These are phyloP conservation scores for Petunia secreta DNA, from an alignment of 257 asterid genomes.

Conservation along the genomic window DNA sequence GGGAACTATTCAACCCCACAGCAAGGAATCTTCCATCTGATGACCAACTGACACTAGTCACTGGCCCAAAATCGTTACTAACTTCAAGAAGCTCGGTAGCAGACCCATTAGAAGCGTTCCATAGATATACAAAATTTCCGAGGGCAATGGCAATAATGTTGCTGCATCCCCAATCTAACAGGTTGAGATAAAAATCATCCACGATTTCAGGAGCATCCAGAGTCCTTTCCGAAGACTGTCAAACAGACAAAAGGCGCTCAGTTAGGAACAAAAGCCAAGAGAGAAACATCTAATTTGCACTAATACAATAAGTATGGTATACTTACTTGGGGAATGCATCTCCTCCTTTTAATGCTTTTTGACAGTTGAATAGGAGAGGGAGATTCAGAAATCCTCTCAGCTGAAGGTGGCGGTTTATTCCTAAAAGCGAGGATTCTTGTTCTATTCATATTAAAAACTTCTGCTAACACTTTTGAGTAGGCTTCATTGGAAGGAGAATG, in stretches of 20 bases:
- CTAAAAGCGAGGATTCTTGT: conserved; percentile 85
- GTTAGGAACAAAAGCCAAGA: not conserved
- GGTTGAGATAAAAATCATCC: conserved; percentile 88
- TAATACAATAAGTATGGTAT: not conserved
- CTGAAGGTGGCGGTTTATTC: conserved; percentile 76
- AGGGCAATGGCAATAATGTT: conserved; percentile 89
- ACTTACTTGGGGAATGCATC: conserved; percentile 85
- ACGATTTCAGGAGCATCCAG: conserved; percentile 88
- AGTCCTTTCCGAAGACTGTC: conserved; percentile 90
- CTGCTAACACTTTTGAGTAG: conserved; percentile 78
- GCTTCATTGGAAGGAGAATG: conserved; percentile 79
- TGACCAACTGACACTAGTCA: conserved; percentile 89
- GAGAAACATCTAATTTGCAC: not conserved
- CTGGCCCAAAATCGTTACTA: conserved; percentile 82
- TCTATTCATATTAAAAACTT: conserved; percentile 83
- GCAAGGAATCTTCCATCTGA: conserved; percentile 84
- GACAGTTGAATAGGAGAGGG: conserved; percentile 51
- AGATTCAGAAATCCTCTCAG: conserved; percentile 55
- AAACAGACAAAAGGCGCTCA: not conserved
- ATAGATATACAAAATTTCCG: conserved; percentile 71
- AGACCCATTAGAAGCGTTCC: conserved; percentile 81
- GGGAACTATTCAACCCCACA: conserved; percentile 79
- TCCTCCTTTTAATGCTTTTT: conserved; percentile 62
- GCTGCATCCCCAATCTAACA: conserved; percentile 91
- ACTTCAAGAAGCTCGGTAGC: conserved; percentile 77